phyloP scores from a whole-genome alignment of 371 early-diverging fungal species.

The Dentiscutata heterogama region DNA sequence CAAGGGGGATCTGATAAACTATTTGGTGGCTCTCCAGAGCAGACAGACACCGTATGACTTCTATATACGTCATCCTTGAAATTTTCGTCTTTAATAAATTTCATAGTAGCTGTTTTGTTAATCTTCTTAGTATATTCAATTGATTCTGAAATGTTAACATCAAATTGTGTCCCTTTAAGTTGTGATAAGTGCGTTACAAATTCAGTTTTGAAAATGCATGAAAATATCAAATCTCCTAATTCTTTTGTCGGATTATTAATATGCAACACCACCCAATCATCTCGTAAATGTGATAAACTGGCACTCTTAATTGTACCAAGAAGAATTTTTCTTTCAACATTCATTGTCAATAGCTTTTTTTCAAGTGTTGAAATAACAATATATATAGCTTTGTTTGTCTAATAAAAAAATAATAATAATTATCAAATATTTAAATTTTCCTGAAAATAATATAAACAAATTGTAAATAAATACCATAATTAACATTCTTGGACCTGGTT shows the following conservation, averaged over 20 bases:
- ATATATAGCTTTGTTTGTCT: constrained; percentile 70
- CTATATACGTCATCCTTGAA: constrained; percentile 74
- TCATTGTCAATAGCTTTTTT: constrained; percentile 65
- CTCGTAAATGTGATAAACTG: constrained; percentile 75
- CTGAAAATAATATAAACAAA: not conserved
- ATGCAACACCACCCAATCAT: constrained; percentile 89
- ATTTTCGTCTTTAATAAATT: constrained; percentile 81
- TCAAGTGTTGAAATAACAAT: constrained; percentile 68
- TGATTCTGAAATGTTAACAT: constrained; percentile 63
- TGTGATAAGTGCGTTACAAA: constrained; percentile 73
- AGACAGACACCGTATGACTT: constrained; percentile 78
- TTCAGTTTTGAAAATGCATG: constrained; percentile 88
- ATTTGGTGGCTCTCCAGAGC: constrained; percentile 74
- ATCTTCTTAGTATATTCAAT: constrained; percentile 84
- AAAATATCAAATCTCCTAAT: constrained; percentile 53
- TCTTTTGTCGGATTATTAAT: constrained; percentile 71
- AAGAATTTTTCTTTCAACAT: constrained; percentile 62
- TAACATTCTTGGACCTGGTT: constrained; percentile 79
- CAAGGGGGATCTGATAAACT: constrained; percentile 74
- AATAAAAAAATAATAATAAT: not conserved
- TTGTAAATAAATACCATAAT: constrained; percentile 60
- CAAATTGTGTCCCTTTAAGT: constrained; percentile 66
- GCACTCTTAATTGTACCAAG: constrained; percentile 65
- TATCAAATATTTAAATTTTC: not conserved
- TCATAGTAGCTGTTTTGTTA: constrained; percentile 76